phyloP scores from a whole-genome alignment of 1,139 yeast species.

The Pichia cactophila region DNA sequence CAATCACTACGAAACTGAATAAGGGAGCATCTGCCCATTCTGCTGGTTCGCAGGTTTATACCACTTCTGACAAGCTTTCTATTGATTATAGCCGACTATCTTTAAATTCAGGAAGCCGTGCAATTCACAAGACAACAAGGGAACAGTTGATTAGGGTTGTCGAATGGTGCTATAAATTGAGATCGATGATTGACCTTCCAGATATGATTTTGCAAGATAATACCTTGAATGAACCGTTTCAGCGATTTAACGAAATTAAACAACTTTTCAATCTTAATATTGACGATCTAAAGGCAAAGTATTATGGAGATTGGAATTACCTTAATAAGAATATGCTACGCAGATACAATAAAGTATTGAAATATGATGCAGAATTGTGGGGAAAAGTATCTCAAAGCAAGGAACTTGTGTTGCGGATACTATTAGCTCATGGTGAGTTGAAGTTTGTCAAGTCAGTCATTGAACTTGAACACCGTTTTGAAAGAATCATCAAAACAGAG shows the following conservation, averaged over 20 bases:
- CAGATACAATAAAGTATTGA: conserved; percentile 11
- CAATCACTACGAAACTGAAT: conserved; percentile 19
- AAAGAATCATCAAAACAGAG: conserved; percentile 23
- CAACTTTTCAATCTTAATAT: conserved; percentile 13
- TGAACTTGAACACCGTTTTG: conserved; percentile 24
- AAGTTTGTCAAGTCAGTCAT: conserved; percentile 19
- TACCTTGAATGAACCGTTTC: conserved; percentile 18
- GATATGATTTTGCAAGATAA: conserved; percentile 18
- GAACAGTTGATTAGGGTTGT: conserved; percentile 23
- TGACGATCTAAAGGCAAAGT: conserved; percentile 14
- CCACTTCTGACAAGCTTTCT: conserved; percentile 5
- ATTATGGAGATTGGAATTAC: conserved; percentile 20
- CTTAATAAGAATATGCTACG: conserved; percentile 16
- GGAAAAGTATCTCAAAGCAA: conserved; percentile 13
- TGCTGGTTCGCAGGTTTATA: not conserved
- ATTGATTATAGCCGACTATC: not conserved
- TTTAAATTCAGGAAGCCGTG: not conserved
- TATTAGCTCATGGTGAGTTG: conserved; percentile 22
- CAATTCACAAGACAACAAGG: conserved; percentile 16
- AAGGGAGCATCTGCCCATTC: conserved; percentile 13
- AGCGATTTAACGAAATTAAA: conserved; percentile 16
- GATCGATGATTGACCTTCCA: conserved; percentile 22
- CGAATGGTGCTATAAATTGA: conserved; percentile 26
- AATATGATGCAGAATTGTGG: conserved; percentile 10
- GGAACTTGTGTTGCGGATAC: conserved; percentile 20